Evolutionary conservation across 2,329 filamentous ascomycete species (phyloP), one percentile per base, ranked within the genome.

Genomic region (Aspergillus pseudoterreus): DNA sequence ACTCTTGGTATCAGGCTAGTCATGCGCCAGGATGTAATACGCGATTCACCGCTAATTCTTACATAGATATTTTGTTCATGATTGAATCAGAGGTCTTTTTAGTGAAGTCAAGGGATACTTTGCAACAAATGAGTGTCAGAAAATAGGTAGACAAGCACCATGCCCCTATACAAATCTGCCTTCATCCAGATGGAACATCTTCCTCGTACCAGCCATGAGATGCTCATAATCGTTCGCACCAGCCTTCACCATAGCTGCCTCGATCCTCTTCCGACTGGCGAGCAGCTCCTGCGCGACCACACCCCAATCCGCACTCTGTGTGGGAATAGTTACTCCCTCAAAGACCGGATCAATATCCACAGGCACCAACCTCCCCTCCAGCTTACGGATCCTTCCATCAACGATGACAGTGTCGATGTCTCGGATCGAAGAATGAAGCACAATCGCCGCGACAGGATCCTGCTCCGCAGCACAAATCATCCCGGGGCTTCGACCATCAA

Each of bases 321-420:
- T 42, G 6, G n/a, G 11, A 6, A 42, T 4, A 8, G 15, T 35
- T 19, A 41, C 27, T n/a, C 32, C 47, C 6, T 32, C 35, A 27
- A 32, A 35, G 4, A 22, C 15, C 9, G 38, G 21, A 17, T 45
- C 42, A 46, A 54, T 46, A 15, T 60, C 44, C 3, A 55, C 52
- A 19, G 47, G 45, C 1, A 43, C 39, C 48, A 61, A 32, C 44
- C 41, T 53, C 9, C 53, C 57, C 22, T 47, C 33, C 4, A 51
- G 43, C 39, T 65, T 66, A 8, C 58, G 42, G 21, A 65, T 45
- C 1, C 39, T 35, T 2, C 65, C 64, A 52, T 68, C 62, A 12
- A 67, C 56, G 44, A 67, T 60, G n/a, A 68, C 65, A 3, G 48
- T 61, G 14, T 63, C 56, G 32, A 68, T 55, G 51, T 68, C 65